Conservation (phyloP, 2,329 filamentous ascomycete species). For the Sporothrix dimorphospora region DNA sequence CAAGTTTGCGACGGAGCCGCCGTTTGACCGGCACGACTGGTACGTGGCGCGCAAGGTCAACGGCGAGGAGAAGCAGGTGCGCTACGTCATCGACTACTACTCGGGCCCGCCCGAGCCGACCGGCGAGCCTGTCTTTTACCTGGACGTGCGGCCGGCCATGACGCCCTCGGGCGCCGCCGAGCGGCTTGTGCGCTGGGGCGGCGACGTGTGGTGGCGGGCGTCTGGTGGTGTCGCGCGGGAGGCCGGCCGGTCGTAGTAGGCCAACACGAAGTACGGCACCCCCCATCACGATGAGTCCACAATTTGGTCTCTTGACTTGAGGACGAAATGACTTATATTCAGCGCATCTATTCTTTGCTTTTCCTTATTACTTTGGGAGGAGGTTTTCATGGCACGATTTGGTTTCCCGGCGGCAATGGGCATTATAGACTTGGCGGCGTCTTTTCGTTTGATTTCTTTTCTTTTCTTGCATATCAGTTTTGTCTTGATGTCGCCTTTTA, state of each 20-base stretch:
- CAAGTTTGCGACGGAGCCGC: conserved; percentile 80
- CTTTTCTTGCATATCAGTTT: background rate
- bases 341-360: background rate
- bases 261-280: background rate
- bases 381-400: conserved; percentile 3
- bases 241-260: conserved; percentile 26
- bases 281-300: background rate
- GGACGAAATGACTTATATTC: background rate
- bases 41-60: conserved; percentile 75
- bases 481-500: background rate
- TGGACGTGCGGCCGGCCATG: conserved; percentile 90
- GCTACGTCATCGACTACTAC: conserved; percentile 98
- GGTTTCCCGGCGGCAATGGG: conserved; percentile 16
- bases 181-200: conserved; percentile 83
- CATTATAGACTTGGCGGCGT: conserved; percentile 20
- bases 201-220: conserved; percentile 91
- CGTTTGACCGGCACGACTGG: conserved; percentile 98
- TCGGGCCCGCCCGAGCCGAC: conserved; percentile 77
- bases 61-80: conserved; percentile 73
- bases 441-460: conserved; percentile 3
- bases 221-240: conserved; percentile 70
- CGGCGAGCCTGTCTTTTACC: conserved; percentile 91
- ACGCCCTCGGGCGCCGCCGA: conserved; percentile 80
- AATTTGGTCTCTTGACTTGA: background rate
- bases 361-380: background rate